A percentile compares a stretch with the other conserved stretches of the same genome.
These are phyloP conservation scores for Coniochaeta hoffmannii DNA, from an alignment of 2,329 filamentous ascomycete genomes.

Conservation along the genomic window DNA sequence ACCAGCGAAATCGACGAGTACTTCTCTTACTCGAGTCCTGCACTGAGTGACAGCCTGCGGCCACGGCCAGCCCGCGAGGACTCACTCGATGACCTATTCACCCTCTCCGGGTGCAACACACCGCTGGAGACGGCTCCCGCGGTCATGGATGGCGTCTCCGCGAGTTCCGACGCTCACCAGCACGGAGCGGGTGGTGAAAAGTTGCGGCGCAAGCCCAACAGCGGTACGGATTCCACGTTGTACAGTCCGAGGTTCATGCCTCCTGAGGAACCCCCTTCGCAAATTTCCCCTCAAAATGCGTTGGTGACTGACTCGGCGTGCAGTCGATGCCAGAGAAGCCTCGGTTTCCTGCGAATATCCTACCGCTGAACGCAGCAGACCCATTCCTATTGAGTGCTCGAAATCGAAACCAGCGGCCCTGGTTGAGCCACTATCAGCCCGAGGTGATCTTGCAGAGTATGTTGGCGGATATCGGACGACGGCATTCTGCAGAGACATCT, in stretches of 20 bases:
- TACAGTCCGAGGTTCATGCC: not conserved
- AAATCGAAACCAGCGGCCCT: not conserved
- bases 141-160: not conserved
- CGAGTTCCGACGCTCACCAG: not conserved
- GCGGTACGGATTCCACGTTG: not conserved
- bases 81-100: not conserved
- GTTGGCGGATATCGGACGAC: slow-evolving; percentile 13
- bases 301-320: not conserved
- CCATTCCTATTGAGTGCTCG: slow-evolving; percentile 6
- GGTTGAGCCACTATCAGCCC: slow-evolving; percentile 44
- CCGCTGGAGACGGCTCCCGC: not conserved
- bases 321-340: not conserved
- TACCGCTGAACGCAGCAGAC: not conserved
- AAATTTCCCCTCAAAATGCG: not conserved
- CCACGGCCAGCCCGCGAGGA: not conserved
- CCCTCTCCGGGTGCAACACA: not conserved
- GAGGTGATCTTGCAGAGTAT: slow-evolving; percentile 53
- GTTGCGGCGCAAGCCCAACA: not conserved
- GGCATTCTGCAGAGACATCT: not conserved
- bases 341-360: too few relatives aligned
- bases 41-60: not conserved
- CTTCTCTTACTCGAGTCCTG: not conserved
- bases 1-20: not conserved
- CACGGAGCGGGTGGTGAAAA: too few relatives aligned
- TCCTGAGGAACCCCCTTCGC: not conserved